phyloP scores from a whole-genome alignment of 1,284 basidiomycete species.

The Trichosporon ovoides region DNA sequence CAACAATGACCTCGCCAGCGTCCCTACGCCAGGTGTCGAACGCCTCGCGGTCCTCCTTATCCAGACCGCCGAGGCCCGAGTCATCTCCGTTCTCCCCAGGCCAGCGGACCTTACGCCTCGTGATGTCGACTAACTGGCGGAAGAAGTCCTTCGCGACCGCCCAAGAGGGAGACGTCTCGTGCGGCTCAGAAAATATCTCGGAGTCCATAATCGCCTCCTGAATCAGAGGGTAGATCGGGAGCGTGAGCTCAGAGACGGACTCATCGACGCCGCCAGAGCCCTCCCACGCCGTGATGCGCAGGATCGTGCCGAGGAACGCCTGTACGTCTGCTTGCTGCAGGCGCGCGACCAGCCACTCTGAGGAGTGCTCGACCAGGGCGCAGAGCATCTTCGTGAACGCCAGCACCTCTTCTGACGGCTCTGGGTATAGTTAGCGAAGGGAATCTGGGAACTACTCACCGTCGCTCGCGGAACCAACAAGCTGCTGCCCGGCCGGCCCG shows the following conservation, averaged over 20 bases:
- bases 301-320: constrained; percentile 62
- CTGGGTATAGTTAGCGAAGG: constrained; percentile 13
- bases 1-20: constrained; percentile 82
- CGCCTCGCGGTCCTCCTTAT: constrained; percentile 54
- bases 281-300: constrained; percentile 69
- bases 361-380: constrained; percentile 76
- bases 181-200: constrained; percentile 54
- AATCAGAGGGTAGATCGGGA: constrained; percentile 80
- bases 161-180: constrained; percentile 49
- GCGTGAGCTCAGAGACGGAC: constrained; percentile 74
- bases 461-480: constrained; percentile 26
- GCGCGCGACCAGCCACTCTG: constrained; percentile 67
- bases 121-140: constrained; percentile 63
- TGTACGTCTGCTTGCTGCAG: constrained; percentile 62
- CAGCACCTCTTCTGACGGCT: constrained; percentile 39
- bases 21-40: constrained; percentile 65
- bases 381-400: constrained; percentile 72
- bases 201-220: constrained; percentile 79
- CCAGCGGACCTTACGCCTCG: constrained; percentile 70
- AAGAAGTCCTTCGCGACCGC: constrained; percentile 69
- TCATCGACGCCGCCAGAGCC: constrained; percentile 75
- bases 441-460: constrained; percentile 18
- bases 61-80: constrained; percentile 52
- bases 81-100: constrained; percentile 50
- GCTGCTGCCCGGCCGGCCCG: constrained; percentile 47